Evolutionary conservation across 2,329 filamentous ascomycete species (phyloP), one percentile per base, ranked within the genome.

Genomic region (Penicillium sp.): DNA sequence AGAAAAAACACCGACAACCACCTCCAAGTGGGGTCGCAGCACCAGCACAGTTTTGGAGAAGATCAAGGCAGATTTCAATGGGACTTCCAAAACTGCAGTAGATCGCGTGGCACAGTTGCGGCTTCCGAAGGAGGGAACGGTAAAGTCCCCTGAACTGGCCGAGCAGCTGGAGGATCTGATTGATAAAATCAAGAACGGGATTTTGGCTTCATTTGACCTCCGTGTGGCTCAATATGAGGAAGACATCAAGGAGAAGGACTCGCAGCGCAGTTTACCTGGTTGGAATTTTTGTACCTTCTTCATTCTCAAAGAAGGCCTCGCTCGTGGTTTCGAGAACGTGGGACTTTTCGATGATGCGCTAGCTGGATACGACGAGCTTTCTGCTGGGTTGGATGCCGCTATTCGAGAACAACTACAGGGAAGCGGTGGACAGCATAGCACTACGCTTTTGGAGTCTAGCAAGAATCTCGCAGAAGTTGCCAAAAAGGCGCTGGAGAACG

Each of bases 201-300:
- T 99, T 47, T 76, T 99, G 24, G 83, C 84, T 6, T 95, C 92
- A 1, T 99, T 99, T 68, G 93, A 97, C 73, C 80, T 86, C 62
- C 85, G 94, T 8, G 94, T 99, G 1, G 85, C 84, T 18, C 93
- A 97, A 65, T 99, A 99, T 70, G 94, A 99, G 71, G 92, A 96
- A 54, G 94, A 99, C 62, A 96, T 99, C 61, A 88, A 90, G 57
- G 94, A 96, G 70, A 94, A 92, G 66, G 93, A 97, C 63, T 83
- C 87, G 0, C 92, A 97, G 70, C 83, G 93, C 43, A 86, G 80
- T 31, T 75, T 99, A 16, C 94, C 94, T 0, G 94, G 94, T 0
- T 99, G 94, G 94, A 99, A 99, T 67, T 99, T 99, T 69, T 97
- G 94, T 73, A 99, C 94, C 0, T 99, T 99, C 70, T 99, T 99